Conservation (phyloP, 1,284 basidiomycete genomes). For the Boletellus deceptivus region DNA sequence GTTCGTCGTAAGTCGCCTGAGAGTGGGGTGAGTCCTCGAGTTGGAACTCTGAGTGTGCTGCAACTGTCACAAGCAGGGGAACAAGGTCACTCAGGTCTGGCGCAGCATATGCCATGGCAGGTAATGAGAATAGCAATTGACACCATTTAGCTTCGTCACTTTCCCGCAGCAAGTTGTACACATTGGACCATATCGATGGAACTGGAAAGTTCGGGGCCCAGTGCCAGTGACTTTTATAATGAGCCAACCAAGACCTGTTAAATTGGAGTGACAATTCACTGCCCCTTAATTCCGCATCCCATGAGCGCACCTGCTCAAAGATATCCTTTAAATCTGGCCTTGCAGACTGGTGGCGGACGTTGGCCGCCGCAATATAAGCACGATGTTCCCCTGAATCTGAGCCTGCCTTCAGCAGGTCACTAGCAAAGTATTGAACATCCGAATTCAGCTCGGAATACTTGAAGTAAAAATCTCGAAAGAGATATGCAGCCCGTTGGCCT, state of each 20-base stretch:
- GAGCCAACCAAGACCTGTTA: conserved; percentile 15
- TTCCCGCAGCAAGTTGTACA: conserved; percentile 31
- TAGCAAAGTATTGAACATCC: neutral
- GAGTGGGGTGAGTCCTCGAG: neutral
- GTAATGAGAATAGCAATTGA: conserved; percentile 31
- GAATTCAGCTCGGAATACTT: neutral
- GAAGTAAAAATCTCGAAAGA: no score
- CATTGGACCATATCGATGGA: conserved; percentile 32
- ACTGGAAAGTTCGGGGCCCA: no score
- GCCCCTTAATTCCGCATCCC: neutral
- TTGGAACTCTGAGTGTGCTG: no score
- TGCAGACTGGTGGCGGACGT: no score
- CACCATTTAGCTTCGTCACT: conserved; percentile 12
- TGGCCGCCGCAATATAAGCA: neutral
- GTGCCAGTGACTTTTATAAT: no score
- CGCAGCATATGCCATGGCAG: conserved; percentile 30
- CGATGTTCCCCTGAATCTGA: neutral
- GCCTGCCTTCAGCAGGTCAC: neutral
- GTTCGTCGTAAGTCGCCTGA: no score
- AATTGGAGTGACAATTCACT: conserved; percentile 14
- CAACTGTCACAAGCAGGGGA: conserved; percentile 1
- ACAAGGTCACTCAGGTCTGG: conserved; percentile 13
- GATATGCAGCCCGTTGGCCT: neutral
- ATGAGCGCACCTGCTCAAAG: neutral
- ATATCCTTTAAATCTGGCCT: neutral